Evolutionary conservation across 169 alveolate genomes (phyloP).

Genomic region (Eimeria tenella): DNA sequence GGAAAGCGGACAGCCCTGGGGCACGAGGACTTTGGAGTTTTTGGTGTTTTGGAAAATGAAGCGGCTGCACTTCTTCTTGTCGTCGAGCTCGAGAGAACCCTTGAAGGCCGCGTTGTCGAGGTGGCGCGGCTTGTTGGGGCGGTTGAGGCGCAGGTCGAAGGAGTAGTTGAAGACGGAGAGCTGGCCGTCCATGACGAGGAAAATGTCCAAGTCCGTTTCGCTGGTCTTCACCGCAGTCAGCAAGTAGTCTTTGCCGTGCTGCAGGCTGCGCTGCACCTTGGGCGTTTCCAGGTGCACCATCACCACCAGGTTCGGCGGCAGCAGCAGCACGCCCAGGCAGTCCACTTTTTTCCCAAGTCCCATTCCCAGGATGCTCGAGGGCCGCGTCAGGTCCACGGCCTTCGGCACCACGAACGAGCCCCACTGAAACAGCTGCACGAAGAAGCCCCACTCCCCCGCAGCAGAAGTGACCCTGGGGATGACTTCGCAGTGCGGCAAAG

Average conservation of each 20-base stretch:
- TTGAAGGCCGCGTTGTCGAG: conserved; percentile 79
- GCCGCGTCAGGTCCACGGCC: conserved; percentile 83
- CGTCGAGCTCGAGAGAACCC: conserved; percentile 38
- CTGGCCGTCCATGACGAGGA: conserved; percentile 84
- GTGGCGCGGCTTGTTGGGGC: conserved; percentile 81
- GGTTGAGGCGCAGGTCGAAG: conserved; percentile 83
- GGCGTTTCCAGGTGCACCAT: conserved; percentile 84
- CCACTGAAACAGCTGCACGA: conserved; percentile 85
- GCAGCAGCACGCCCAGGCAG: conserved; percentile 81
- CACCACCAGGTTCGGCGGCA: conserved; percentile 83
- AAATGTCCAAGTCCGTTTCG: conserved; percentile 85
- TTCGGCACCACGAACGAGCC: conserved; percentile 84
- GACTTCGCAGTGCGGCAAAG: conserved; percentile 76
- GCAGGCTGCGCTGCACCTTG: conserved; percentile 81
- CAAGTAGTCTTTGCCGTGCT: conserved; percentile 81
- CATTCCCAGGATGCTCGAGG: conserved; percentile 81
- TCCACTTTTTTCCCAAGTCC: conserved; percentile 82
- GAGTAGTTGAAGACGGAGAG: conserved; percentile 83
- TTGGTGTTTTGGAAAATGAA: conserved; percentile 42
- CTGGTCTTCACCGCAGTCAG: conserved; percentile 84
- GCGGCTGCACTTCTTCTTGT: conserved; percentile 13
- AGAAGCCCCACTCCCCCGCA: conserved; percentile 86
- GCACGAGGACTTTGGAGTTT: neutral
- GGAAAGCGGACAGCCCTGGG: conserved; percentile 70
- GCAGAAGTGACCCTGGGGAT: conserved; percentile 81